Percentiles rank a stretch among this genome's conserved stretches.
These are phyloP conservation scores for Ogataea pilisensis DNA, from an alignment of 805 yeast genomes.

Conservation along the genomic window DNA sequence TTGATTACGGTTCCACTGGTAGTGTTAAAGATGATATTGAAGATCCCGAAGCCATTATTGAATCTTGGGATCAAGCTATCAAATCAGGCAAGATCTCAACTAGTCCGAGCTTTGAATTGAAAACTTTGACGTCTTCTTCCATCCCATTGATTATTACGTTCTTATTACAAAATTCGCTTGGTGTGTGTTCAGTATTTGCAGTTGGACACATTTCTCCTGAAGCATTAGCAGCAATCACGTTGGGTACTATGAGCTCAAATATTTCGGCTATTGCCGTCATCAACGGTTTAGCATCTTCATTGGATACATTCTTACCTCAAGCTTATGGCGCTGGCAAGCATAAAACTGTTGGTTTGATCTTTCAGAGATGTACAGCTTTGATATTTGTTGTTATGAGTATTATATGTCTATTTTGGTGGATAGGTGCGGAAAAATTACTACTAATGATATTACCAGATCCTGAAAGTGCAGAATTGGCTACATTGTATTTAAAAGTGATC, in stretches of 20 bases:
- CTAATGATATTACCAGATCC: slow-evolving; percentile 38
- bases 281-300: slow-evolving; percentile 74
- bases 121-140: slow-evolving; percentile 38
- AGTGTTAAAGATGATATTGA: slow-evolving; percentile 1
- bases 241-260: slow-evolving; percentile 75
- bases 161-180: slow-evolving; percentile 64
- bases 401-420: slow-evolving; percentile 57
- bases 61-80: slow-evolving; percentile 32
- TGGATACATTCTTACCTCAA: slow-evolving; percentile 76
- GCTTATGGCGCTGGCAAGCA: slow-evolving; percentile 68
- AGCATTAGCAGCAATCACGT: slow-evolving; percentile 71
- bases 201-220: slow-evolving; percentile 70
- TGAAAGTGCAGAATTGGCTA: slow-evolving; percentile 48
- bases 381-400: slow-evolving; percentile 48
- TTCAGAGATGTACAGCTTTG: slow-evolving; percentile 62
- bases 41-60: slow-evolving; percentile 24
- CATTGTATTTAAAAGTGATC: slow-evolving; percentile 51
- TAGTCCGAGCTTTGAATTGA: slow-evolving; percentile 34
- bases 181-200: slow-evolving; percentile 73
- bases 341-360: slow-evolving; percentile 62
- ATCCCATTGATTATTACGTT: slow-evolving; percentile 64
- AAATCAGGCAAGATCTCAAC: slow-evolving; percentile 43
- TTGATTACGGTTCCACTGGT: slow-evolving; percentile 6
- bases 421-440: slow-evolving; percentile 49
- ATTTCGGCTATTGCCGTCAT: slow-evolving; percentile 71